Evolutionary conservation across 257 asterid species (phyloP).

Genomic region (Forsythia viridissima): DNA sequence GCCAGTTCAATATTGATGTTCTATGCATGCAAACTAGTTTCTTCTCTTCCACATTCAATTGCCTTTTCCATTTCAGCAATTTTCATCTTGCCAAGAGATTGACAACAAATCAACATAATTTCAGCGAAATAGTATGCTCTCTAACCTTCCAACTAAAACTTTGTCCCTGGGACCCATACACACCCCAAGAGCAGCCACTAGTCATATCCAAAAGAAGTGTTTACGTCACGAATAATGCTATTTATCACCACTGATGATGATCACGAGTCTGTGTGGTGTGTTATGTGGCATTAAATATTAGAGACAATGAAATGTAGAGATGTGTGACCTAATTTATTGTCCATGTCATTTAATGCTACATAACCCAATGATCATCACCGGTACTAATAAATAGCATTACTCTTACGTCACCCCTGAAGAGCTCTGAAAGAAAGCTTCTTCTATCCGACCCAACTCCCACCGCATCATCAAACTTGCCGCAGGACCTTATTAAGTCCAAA

Average conservation of each 20-base stretch:
- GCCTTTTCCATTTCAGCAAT: background rate
- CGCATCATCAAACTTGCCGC: background rate
- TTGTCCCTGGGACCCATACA: background rate
- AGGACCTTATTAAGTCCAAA: background rate
- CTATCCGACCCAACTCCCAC: background rate
- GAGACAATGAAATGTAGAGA: no score
- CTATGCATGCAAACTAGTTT: background rate
- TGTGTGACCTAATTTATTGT: no score
- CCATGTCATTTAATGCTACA: no score
- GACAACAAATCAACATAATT: background rate
- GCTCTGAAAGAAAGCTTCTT: background rate
- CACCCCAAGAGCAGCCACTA: background rate
- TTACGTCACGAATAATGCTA: background rate
- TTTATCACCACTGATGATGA: no score
- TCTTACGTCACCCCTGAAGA: background rate
- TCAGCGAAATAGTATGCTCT: background rate
- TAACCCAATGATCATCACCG: no score
- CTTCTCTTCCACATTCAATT: background rate
- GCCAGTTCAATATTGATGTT: background rate
- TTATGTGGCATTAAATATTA: no score
- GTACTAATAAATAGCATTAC: no score
- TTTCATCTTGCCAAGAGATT: background rate
- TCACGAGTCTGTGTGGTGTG: no score
- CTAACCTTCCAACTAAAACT: background rate
- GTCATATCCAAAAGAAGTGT: background rate